Evolutionary conservation across 306 rosid species (phyloP).

Genomic region (Pyrus bretschneideri): DNA sequence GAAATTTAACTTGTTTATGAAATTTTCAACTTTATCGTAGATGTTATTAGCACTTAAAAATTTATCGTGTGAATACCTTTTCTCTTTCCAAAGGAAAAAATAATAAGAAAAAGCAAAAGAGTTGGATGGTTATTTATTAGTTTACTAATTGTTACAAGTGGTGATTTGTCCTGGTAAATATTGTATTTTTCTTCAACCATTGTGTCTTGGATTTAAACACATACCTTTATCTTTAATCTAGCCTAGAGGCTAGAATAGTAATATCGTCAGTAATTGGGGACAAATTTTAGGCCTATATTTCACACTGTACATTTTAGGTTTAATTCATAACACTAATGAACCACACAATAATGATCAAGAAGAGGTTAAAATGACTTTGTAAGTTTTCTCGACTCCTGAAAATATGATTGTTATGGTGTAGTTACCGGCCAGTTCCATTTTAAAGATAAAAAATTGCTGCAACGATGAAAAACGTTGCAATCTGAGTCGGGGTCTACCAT

Average conservation of each 20-base stretch:
- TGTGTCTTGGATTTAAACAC: too few species aligned
- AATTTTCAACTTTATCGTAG: too few species aligned
- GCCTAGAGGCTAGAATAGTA: neutral
- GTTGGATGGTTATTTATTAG: neutral
- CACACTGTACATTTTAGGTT: fast-evolving
- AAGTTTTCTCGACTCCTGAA: too few species aligned
- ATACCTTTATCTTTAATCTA: too few species aligned
- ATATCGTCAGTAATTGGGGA: too few species aligned
- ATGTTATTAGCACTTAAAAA: too few species aligned
- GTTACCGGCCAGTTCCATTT: too few species aligned
- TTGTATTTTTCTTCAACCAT: too few species aligned
- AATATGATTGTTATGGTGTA: too few species aligned
- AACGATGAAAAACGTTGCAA: neutral
- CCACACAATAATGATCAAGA: fast-evolving
- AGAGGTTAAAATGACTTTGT: fast-evolving
- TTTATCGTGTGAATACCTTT: too few species aligned
- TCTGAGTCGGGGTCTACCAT: neutral
- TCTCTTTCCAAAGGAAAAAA: neutral
- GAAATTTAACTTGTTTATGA: too few species aligned
- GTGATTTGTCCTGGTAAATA: neutral
- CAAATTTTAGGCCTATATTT: fast-evolving
- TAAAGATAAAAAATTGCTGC: neutral
- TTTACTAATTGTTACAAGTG: neutral
- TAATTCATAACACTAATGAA: too few species aligned
- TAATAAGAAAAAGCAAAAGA: neutral